Conservation (phyloP, 805 yeast species). For the Candida khao-thaluensis region DNA sequence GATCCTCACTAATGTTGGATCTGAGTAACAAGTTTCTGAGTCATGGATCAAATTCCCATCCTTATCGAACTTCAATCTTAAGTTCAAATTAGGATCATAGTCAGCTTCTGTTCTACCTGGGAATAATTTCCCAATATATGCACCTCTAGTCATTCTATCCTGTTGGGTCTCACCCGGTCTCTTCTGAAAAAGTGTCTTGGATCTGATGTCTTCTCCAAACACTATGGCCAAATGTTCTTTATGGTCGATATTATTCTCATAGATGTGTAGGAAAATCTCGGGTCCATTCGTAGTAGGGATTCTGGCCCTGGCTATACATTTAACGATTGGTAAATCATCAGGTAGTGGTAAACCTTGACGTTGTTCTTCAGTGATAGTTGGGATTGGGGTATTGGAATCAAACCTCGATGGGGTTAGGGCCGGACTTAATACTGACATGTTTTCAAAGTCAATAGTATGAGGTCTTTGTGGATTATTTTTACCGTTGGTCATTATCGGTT, state of each 20-base stretch:
- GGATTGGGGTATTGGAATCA: constrained; percentile 14
- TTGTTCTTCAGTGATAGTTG: constrained; percentile 22
- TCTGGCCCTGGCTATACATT: constrained; percentile 90
- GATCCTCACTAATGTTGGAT: constrained; percentile 73
- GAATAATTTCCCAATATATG: constrained; percentile 83
- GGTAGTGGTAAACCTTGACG: constrained; percentile 44
- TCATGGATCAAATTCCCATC: constrained; percentile 33
- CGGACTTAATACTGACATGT: constrained; percentile 26
- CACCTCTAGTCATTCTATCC: constrained; percentile 98
- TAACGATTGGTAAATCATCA: constrained; percentile 65
- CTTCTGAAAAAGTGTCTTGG: constrained; percentile 63
- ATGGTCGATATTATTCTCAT: constrained; percentile 78
- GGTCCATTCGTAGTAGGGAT: constrained; percentile 96
- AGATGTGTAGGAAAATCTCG: constrained; percentile 88
- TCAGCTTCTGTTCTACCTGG: constrained; percentile 84
- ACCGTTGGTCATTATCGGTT: constrained; percentile 1
- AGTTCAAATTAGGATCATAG: constrained; percentile 37
- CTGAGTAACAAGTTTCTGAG: constrained; percentile 28
- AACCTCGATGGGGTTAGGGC: constrained; percentile 18
- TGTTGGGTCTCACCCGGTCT: constrained; percentile 76
- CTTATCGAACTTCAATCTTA: constrained; percentile 29
- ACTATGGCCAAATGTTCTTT: constrained; percentile 98
- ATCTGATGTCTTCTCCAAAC: constrained; percentile 88
- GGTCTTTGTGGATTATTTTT: neutral
- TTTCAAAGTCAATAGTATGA: constrained; percentile 15